Evolutionary conservation across 2,329 filamentous ascomycete species (phyloP).

Genomic region (Cadophora sp.): DNA sequence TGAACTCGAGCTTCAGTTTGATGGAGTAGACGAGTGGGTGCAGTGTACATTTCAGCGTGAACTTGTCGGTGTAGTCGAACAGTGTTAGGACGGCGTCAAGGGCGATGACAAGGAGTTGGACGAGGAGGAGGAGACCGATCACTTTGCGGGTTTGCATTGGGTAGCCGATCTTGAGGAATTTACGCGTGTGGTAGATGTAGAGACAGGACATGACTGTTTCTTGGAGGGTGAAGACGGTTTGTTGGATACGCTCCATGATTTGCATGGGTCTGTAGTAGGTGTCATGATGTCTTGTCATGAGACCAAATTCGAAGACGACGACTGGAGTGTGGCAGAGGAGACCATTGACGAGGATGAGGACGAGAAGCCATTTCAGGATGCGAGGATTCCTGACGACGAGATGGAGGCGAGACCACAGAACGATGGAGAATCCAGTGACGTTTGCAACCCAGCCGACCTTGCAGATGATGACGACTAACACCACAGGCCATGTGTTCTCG

Average conservation of each 20-base stretch:
- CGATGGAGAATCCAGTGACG: conserved; percentile 17
- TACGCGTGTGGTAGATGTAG: conserved; percentile 14
- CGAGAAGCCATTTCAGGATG: conserved; percentile 12
- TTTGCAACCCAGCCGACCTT: conserved; percentile 15
- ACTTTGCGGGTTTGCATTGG: conserved; percentile 16
- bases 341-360: background rate
- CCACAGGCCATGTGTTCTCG: conserved; percentile 8
- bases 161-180: conserved; percentile 17
- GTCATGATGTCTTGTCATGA: conserved; percentile 10
- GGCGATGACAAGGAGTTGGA: conserved; percentile 16
- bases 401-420: conserved; percentile 10
- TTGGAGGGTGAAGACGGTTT: conserved; percentile 10
- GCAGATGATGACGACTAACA: conserved; percentile 6
- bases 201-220: conserved; percentile 10
- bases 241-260: conserved; percentile 17
- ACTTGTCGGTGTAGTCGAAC: conserved; percentile 15
- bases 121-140: conserved; percentile 2
- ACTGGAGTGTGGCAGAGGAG: conserved; percentile 11
- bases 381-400: conserved; percentile 3
- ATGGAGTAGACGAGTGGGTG: conserved; percentile 15
- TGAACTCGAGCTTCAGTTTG: conserved; percentile 17
- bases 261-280: conserved; percentile 13
- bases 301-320: conserved; percentile 9
- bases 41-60: conserved; percentile 12
- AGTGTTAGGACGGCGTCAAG: conserved; percentile 1